These are phyloP conservation scores for Chenopodium suecicum DNA, from an alignment of 148 eudicot genomes.

Conservation along the genomic window DNA sequence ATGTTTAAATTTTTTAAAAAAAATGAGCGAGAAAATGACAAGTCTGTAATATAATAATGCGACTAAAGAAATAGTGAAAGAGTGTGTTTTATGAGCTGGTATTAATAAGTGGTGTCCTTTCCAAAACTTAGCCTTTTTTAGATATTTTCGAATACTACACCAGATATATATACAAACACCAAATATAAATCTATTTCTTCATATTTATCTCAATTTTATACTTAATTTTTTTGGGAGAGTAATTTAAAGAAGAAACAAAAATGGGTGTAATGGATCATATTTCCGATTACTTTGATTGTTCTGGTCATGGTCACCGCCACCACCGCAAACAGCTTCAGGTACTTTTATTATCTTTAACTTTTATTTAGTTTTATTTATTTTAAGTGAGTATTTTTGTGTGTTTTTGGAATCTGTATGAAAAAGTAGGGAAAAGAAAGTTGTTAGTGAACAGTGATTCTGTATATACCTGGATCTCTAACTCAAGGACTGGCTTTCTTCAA, in stretches of 20 bases:
- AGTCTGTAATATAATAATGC: not conserved
- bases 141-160: constrained; percentile 3
- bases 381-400: too few species aligned
- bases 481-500: not conserved
- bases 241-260: not conserved
- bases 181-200: too few species aligned
- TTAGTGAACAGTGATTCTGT: not conserved
- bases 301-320: constrained; percentile 33
- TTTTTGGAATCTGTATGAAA: not conserved
- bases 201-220: too few species aligned
- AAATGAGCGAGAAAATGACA: too few species aligned
- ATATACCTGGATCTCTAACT: not conserved
- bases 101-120: constrained; percentile 18
- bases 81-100: not conserved
- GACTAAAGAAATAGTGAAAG: not conserved
- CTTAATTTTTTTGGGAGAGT: too few species aligned
- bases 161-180: not conserved
- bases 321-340: constrained; percentile 69
- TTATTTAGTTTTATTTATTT: not conserved
- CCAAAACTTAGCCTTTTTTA: not conserved
- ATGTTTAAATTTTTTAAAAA: too few species aligned
- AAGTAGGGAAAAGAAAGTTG: not conserved
- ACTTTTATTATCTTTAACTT: not conserved
- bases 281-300: constrained; percentile 49
- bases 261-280: constrained; percentile 76